Evolutionary conservation across 2,329 filamentous ascomycete genomes (phyloP).

Genomic region (Huntiella bhutanensis): DNA sequence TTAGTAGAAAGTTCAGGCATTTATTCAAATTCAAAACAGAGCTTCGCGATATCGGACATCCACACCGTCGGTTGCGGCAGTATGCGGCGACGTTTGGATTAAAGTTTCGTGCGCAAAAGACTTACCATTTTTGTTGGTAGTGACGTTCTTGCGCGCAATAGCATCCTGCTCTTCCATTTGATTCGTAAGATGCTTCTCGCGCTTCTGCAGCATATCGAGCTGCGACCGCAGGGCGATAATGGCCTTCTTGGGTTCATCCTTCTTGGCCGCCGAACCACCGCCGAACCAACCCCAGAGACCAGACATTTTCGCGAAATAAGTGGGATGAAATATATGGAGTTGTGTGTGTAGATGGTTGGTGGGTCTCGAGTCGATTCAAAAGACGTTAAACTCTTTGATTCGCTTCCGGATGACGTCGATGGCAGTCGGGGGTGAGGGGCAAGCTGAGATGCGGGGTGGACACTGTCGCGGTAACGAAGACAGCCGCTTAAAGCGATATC

Average conservation of each 20-base stretch:
- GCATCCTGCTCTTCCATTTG: constrained; percentile 88
- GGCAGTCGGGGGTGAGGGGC: not conserved
- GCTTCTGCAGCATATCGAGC: constrained; percentile 94
- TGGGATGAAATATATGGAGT: not conserved
- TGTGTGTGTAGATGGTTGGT: not conserved
- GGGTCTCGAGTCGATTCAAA: not conserved
- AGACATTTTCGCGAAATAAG: constrained; percentile 7
- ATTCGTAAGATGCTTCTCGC: constrained; percentile 73
- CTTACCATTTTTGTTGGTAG: constrained; percentile 78
- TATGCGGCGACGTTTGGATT: too few relatives aligned
- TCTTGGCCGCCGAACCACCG: constrained; percentile 64
- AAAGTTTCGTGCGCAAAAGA: constrained; percentile 9
- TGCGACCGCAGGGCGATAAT: constrained; percentile 76
- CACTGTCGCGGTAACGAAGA: too few relatives aligned
- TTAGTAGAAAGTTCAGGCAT: not conserved
- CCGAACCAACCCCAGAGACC: constrained; percentile 72
- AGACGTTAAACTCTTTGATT: not conserved
- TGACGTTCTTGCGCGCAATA: constrained; percentile 74
- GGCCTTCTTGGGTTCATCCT: constrained; percentile 90
- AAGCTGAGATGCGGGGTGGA: too few relatives aligned
- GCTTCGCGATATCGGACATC: too few relatives aligned
- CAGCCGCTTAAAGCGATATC: too few relatives aligned
- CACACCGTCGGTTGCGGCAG: too few relatives aligned
- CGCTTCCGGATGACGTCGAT: not conserved
- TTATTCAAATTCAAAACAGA: not conserved